Evolutionary conservation across 1,139 yeast species (phyloP), one percentile per base, ranked within the genome.

Genomic region (Candida smagusa): DNA sequence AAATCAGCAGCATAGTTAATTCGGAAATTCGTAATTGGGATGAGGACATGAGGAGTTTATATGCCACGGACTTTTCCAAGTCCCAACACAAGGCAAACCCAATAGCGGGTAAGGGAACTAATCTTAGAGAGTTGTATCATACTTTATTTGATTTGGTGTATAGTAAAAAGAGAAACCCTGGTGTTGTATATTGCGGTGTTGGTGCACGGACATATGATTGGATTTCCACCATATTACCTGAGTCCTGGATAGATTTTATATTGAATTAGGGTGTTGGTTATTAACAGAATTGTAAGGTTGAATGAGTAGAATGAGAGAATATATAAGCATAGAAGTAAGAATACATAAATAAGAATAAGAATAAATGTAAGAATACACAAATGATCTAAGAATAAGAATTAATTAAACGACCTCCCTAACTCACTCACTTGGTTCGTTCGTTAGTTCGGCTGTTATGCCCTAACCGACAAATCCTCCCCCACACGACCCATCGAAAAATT

Each of bases 71-170:
- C 25, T 72, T 72, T 44, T 49, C 68, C 34, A 53, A 54, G 29
- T 50, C 72, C 3, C 72, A 69, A 42, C 52, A 44, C 34, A 55
- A 52, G 33, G 49, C 67, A 2, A 59, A 55, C 24, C 72, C 75
- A 0, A 59, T 68, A 3, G 59, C 57, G 33, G 47, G 48, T 2
- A 62, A 51, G 41, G 77, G 77, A 2, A 55, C 68, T 1, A 63
- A 63, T 33, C 59, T 79, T 35, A 63, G 71, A 35, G 68, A 63
- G n/a, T 63, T 80, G 25, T 76, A 78, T 48, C 78, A 79, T 52
- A 58, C 68, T 27, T 53, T 80, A 7, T 81, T 72, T 52, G 87
- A 81, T 47, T 56, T 80, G 46, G 56, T 78, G 3, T 77, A 76
- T 46, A 41, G 52, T 7, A 46, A 45, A 19, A 49, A 44, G 9